Percentiles rank a stretch among this genome's conserved stretches.
Evolutionary conservation across 208 protist genomes (phyloP).

Genomic region (Pavlovales sp.): DNA sequence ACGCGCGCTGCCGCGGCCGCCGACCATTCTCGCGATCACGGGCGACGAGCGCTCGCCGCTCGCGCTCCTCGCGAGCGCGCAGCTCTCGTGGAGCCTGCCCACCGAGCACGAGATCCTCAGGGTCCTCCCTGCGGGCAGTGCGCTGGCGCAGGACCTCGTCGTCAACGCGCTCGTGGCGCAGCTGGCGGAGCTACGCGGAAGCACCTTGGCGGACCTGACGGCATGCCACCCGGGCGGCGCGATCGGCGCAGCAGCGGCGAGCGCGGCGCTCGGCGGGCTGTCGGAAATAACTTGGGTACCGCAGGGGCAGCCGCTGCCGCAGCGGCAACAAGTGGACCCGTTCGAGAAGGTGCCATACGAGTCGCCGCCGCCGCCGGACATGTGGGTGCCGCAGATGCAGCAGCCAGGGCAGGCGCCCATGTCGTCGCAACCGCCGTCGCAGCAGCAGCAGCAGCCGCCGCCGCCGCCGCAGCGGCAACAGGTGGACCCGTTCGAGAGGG

Average conservation of each 20-base stretch:
- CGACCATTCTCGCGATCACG: background rate
- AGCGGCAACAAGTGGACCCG: no score
- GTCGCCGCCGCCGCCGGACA: no score
- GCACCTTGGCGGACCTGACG: background rate
- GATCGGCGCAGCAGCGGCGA: background rate
- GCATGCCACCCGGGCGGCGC: background rate
- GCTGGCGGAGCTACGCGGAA: background rate
- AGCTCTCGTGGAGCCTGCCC: background rate
- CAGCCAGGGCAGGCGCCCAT: no score
- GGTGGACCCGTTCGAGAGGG: no score
- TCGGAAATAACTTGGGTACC: no score
- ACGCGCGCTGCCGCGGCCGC: background rate
- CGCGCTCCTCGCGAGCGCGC: background rate
- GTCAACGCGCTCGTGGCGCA: background rate
- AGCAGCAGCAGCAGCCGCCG: no score
- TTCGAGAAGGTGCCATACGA: no score
- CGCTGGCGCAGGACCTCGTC: background rate
- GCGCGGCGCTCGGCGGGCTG: no score
- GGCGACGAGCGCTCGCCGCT: background rate
- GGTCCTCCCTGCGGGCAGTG: background rate
- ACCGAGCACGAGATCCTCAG: background rate
- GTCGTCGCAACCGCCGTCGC: no score
- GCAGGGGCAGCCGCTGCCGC: no score
- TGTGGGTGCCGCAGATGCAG: no score
- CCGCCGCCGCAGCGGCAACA: no score